These are phyloP conservation scores for Urostyla sp. DNA, from an alignment of 73 alveolate genomes.

Conservation along the genomic window DNA sequence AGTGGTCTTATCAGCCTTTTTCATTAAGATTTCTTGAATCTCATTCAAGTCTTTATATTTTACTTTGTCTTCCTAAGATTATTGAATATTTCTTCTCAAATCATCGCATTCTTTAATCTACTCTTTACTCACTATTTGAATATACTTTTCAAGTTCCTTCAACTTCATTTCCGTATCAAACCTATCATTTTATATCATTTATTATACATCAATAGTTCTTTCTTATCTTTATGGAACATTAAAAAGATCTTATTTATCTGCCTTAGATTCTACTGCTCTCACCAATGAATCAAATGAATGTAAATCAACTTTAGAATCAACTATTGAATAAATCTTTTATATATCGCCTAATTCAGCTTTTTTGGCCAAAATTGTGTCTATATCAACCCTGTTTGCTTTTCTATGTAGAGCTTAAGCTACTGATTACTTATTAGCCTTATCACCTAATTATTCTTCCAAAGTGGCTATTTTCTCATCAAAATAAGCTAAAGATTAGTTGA, in stretches of 20 bases:
- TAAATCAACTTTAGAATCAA: slow-evolving; percentile 60
- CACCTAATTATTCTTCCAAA: slow-evolving; percentile 41
- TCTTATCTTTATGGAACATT: not conserved
- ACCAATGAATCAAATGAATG: slow-evolving; percentile 35
- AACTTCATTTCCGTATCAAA: slow-evolving; percentile 27
- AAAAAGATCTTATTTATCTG: slow-evolving; percentile 61
- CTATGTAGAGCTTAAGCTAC: slow-evolving; percentile 72
- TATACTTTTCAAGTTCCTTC: slow-evolving; percentile 30
- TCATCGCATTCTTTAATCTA: slow-evolving; percentile 4
- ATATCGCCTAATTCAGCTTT: slow-evolving; percentile 72
- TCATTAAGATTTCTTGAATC: not conserved
- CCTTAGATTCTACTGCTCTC: slow-evolving; percentile 59
- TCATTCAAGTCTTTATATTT: slow-evolving; percentile 49
- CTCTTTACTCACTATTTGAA: not conserved
- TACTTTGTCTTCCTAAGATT: slow-evolving; percentile 23
- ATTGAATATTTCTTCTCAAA: not conserved
- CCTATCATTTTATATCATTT: slow-evolving; percentile 19
- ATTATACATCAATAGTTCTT: not conserved
- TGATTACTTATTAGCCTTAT: slow-evolving; percentile 71
- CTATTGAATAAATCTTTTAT: slow-evolving; percentile 35
- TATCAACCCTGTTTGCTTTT: slow-evolving; percentile 69
- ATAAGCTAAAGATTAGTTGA: not conserved
- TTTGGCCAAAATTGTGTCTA: slow-evolving; percentile 63
- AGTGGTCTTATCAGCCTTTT: slow-evolving; percentile 24
- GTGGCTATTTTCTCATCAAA: slow-evolving; percentile 33